Conservation (phyloP, 495 filamentous ascomycete species). For the Penicillium flavigenum region DNA sequence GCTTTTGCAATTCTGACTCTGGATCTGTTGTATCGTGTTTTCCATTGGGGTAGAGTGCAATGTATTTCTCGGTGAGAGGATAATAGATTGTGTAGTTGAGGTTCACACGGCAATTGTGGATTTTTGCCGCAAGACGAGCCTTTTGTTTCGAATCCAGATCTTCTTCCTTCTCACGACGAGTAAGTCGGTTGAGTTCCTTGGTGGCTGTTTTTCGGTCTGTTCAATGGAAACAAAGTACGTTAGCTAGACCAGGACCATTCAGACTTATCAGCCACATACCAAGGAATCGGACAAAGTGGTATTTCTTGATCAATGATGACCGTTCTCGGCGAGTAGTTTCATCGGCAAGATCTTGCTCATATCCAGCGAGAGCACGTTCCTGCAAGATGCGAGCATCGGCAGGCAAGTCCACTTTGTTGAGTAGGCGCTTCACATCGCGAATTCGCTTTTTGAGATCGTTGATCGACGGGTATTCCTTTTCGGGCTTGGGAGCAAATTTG, state of each 20-base stretch:
- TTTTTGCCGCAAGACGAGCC: slow-evolving; percentile 50
- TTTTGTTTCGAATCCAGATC: slow-evolving; percentile 48
- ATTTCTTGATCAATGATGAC: slow-evolving; percentile 76
- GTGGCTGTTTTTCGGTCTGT: slow-evolving; percentile 83
- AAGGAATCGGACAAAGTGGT: slow-evolving; percentile 94
- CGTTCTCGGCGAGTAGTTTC: slow-evolving; percentile 62
- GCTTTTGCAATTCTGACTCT: slow-evolving; percentile 22
- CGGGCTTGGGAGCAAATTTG: slow-evolving; percentile 23
- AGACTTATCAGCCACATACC: slow-evolving; percentile 36
- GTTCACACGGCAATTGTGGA: slow-evolving; percentile 75
- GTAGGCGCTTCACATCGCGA: slow-evolving; percentile 54
- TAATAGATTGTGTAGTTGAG: slow-evolving; percentile 83
- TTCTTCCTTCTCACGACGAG: slow-evolving; percentile 46
- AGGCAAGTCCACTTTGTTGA: slow-evolving; percentile 63
- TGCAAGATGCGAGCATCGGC: slow-evolving; percentile 72
- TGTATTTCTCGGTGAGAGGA: slow-evolving; percentile 76
- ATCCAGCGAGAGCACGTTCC: slow-evolving; percentile 76
- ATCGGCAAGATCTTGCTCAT: slow-evolving; percentile 66
- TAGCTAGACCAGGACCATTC: slow-evolving; percentile 6
- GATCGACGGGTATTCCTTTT: slow-evolving; percentile 44
- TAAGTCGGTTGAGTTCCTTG: slow-evolving; percentile 63
- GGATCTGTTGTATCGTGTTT: slow-evolving; percentile 24
- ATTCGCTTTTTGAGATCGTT: slow-evolving; percentile 55
- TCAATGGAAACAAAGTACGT: not conserved
- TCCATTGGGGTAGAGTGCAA: slow-evolving; percentile 65